Evolutionary conservation across 768 basidiomycete genomes (phyloP).

Genomic region (Boletus vinaceobasis): DNA sequence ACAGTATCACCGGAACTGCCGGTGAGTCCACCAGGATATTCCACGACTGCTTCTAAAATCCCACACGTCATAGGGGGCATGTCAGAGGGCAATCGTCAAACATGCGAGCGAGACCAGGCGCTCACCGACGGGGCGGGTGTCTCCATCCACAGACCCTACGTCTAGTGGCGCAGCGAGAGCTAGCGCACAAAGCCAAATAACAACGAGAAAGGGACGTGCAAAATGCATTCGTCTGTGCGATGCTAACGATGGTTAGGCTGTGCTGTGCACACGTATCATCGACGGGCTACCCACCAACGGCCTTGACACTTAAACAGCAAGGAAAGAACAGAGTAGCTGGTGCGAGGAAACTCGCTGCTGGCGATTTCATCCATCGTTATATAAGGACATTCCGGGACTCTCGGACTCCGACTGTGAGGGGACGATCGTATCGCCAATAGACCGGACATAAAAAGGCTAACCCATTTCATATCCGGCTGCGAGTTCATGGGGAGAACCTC

Average conservation of each 20-base stretch:
- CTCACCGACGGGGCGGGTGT: background rate
- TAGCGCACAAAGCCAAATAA: background rate
- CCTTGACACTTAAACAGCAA: background rate
- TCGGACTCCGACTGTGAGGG: no score
- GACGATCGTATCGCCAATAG: no score
- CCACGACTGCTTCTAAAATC: no score
- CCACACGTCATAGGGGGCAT: background rate
- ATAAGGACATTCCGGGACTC: no score
- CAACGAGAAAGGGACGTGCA: background rate
- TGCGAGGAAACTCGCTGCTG: background rate
- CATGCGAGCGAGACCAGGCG: background rate
- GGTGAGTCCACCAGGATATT: no score
- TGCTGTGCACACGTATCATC: no score
- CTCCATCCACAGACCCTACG: background rate
- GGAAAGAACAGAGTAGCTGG: background rate
- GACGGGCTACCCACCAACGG: background rate
- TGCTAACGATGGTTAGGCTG: background rate
- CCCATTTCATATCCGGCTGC: no score
- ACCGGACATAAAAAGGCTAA: no score
- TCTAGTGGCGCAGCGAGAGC: background rate
- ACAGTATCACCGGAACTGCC: no score
- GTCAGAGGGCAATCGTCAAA: no score
- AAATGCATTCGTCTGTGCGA: constrained; percentile 1
- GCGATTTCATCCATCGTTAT: background rate
- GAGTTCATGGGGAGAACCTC: no score